phyloP scores from a whole-genome alignment of 768 basidiomycete genomes.

The Xerocomellus chrysenteron region DNA sequence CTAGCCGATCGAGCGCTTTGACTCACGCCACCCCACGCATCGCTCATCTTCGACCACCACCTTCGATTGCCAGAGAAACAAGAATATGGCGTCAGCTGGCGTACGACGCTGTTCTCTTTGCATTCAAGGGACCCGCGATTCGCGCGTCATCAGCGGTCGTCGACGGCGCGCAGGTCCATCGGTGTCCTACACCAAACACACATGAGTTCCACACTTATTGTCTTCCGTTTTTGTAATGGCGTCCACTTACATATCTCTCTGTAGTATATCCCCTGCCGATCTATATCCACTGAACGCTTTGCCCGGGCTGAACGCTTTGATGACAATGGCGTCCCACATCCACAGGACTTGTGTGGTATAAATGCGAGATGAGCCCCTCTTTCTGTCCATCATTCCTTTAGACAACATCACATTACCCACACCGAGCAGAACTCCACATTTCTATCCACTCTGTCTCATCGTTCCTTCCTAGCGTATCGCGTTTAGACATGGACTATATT shows the following conservation, averaged over 20 bases:
- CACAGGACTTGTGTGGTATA: constrained; percentile 7
- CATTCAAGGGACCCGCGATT: not conserved
- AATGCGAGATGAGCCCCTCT: not conserved
- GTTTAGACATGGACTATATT: not conserved
- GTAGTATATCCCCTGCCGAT: not conserved
- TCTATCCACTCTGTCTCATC: not conserved
- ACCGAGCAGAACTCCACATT: constrained; percentile 1
- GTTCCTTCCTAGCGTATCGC: not conserved
- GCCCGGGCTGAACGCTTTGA: constrained; percentile 10
- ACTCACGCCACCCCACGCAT: not conserved
- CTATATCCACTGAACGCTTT: not conserved
- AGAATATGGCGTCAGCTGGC: not conserved
- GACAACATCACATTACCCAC: not conserved
- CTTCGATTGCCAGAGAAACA: not conserved
- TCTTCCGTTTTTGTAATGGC: not conserved
- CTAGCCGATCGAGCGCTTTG: not conserved
- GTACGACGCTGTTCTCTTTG: not conserved
- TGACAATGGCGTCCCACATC: constrained; percentile 6
- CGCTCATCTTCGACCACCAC: not conserved
- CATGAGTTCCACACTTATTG: constrained; percentile 11
- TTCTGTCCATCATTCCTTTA: not conserved
- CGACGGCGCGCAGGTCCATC: not conserved
- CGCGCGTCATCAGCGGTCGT: not conserved
- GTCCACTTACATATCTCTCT: not conserved
- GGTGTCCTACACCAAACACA: not conserved